Base-by-base conservation (phyloP, 2,329 filamentous ascomycete genomes). In the Ceratocystiopsis brevicomis region DNA sequence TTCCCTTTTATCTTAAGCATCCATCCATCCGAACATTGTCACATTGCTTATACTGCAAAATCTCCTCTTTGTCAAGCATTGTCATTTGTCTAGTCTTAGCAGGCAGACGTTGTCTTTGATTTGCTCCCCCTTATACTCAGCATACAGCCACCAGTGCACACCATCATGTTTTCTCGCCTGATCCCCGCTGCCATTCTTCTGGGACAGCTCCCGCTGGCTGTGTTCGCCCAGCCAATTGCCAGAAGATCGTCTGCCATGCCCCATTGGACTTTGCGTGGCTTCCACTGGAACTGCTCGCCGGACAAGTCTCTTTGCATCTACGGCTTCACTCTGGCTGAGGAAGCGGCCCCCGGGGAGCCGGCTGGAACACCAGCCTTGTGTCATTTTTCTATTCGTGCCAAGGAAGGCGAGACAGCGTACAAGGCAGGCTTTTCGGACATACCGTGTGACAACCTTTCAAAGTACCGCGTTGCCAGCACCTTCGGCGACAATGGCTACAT, bases 401-500 rank as follows among this genome's bases (percentile, higher is more conserved):
- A 39, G 0, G 34, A 36, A 2, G 35, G 40, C n/a, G 15, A 40
- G 12, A 14, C 43, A 1, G 45, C 39, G 1, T 19, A 38, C 38
- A 38, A 44, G 35, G 45, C 17, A 1, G 40, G 45, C 5, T 50
- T 51, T 36, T 33, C 41, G 6, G 21, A 48, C n/a, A 37, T 49
- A 3, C 44, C 45, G 3, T 51, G 51, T 17, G 47, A 46, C 1
- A 42, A 47, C 1, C 37, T 41, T 4, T 16, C 43, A 32, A 36
- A 46, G 3, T 53, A 52, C 44, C 39, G 17, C 19, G 38, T 51
- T 37, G 50, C 48, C 35, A 51, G 49, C 34, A 50, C 47, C 16
- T 55, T 48, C 46, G 46, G 50, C 39, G 19, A 38, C 30, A 38
- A 41, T 30, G 47, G 48, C 6, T 53, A 51, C 43, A 44, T 52